phyloP scores from a whole-genome alignment of 768 basidiomycete species.

The Tricholoma flavovirens region DNA sequence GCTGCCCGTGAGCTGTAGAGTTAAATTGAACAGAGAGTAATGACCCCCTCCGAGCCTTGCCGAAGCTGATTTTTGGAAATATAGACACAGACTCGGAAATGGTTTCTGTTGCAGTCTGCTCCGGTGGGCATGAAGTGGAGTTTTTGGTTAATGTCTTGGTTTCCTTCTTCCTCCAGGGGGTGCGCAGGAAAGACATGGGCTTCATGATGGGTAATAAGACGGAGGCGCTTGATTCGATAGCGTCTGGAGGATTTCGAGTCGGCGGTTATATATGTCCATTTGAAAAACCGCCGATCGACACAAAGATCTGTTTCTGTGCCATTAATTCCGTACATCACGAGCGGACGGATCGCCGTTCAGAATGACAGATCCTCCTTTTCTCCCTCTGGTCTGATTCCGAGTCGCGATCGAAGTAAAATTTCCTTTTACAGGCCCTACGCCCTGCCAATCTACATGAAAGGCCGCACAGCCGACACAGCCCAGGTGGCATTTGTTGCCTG shows the following conservation, averaged over 20 bases:
- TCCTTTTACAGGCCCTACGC: not conserved
- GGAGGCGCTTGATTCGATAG: not conserved
- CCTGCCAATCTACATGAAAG: not conserved
- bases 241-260: not conserved
- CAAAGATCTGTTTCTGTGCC: constrained; percentile 29
- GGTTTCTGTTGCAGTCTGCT: not conserved
- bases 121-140: not conserved
- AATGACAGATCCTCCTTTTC: not conserved
- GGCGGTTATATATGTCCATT: constrained; percentile 8
- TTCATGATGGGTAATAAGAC: constrained; percentile 27
- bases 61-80: not conserved
- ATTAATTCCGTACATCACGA: constrained; percentile 5
- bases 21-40: not conserved
- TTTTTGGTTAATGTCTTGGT: constrained; percentile 15
- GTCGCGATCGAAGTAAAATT: not conserved
- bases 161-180: constrained; percentile 34
- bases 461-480: not conserved
- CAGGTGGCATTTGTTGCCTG: not conserved
- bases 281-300: constrained; percentile 21
- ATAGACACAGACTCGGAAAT: constrained; percentile 3
- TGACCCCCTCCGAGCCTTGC: not conserved
- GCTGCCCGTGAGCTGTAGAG: not conserved
- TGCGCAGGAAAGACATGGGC: constrained; percentile 33
- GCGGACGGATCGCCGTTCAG: constrained; percentile 2
- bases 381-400: not conserved